Base-by-base conservation (phyloP, 1,284 basidiomycete genomes). In the Sphaerobolus stellatus region DNA sequence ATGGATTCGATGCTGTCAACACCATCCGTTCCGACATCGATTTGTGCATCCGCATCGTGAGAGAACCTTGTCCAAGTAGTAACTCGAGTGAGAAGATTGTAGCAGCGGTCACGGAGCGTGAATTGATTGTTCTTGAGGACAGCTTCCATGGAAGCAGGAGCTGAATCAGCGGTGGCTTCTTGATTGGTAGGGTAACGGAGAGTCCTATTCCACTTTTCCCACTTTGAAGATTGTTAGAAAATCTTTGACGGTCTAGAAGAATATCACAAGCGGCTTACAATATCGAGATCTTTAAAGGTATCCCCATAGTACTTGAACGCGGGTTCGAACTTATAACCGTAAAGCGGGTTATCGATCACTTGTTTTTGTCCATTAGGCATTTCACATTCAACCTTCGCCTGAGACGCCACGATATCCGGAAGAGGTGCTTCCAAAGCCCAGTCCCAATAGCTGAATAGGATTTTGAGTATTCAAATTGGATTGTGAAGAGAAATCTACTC, bases 1-100 rank as follows among this genome's bases (percentile, higher is more conserved):
- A 81, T 75, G 16, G 71, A 69, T 56, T 82, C 79, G 16, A 82
- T 54, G 59, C 75, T 77, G 68, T 75, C 78, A 52, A 69, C 72
- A 20, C 64, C 59, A 56, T 68, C 72, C 43, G 68, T 68, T 9
- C 67, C 70, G 48, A 72, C 68, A 14, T 38, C 31, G 28, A 22
- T 11, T 4, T 36, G 33, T 6, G 64, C 68, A 7, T 58, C 50
- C 0, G 71, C 70, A 63, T 79, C 72, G 64, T 77, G 79, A 57
- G 75, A 76, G 64, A 81, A 80, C 2, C 65, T 68, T 0, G 66
- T 54, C 77, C 77, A 81, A 7, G 63, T 70, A 33, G 64, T 59
- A 11, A 75, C 68, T 8, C 67, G 67, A 2, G 69, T 70, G 20
- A 80, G 61, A 58, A 77, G 67, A 55, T 68, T 69, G 60, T 72